These are phyloP conservation scores for Rhododendron ovatum DNA, from an alignment of 148 eudicot species.

Conservation along the genomic window DNA sequence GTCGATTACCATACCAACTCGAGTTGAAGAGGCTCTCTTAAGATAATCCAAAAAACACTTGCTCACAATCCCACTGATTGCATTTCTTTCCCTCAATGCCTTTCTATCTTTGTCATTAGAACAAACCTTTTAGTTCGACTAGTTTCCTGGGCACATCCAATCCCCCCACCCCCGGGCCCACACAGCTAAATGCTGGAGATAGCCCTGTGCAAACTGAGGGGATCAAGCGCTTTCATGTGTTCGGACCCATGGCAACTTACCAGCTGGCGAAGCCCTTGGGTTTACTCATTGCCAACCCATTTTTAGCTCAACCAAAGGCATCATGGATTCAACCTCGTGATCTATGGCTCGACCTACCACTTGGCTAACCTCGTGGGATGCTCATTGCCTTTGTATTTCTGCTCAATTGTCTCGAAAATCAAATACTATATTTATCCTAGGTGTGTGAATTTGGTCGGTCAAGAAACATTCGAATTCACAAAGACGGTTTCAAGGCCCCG, in stretches of 20 bases:
- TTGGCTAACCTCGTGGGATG: not conserved
- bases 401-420: not conserved
- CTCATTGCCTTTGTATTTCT: not conserved
- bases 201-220: not conserved
- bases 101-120: too few species aligned
- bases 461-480: not conserved
- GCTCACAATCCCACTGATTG: not conserved
- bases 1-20: not conserved
- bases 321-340: not conserved
- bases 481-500: not conserved
- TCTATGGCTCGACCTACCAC: not conserved
- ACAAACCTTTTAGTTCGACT: too few species aligned
- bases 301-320: not conserved
- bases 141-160: too few species aligned
- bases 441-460: not conserved
- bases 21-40: not conserved
- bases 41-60: not conserved
- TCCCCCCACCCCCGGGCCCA: too few species aligned
- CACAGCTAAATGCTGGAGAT: too few species aligned
- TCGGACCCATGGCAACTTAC: not conserved
- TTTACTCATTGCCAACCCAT: not conserved
- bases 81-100: not conserved
- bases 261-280: too few species aligned
- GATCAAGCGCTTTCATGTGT: not conserved
- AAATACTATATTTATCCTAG: not conserved